Evolutionary conservation across 768 basidiomycete genomes (phyloP).

Genomic region (Psilocybe sp.): DNA sequence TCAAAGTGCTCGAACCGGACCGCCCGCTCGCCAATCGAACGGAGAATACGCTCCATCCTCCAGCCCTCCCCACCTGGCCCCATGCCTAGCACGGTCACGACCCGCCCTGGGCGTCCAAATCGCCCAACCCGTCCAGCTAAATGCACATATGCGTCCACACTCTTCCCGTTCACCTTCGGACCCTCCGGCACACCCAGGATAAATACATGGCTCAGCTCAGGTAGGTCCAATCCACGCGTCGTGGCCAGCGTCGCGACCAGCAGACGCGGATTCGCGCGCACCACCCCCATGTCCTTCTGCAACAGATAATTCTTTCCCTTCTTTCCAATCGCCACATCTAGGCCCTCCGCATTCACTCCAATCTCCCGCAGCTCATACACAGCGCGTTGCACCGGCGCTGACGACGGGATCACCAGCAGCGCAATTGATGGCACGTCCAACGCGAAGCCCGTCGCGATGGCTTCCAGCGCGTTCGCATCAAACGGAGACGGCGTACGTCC

Average conservation of each 20-base stretch:
- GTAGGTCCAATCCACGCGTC: conserved; percentile 72
- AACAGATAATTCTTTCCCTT: conserved; percentile 43
- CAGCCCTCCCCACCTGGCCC: conserved; percentile 19
- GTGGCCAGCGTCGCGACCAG: conserved; percentile 70
- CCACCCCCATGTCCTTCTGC: conserved; percentile 22
- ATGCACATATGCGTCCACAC: conserved; percentile 65
- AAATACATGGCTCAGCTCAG: conserved; percentile 72
- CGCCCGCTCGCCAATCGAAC: conserved; percentile 40
- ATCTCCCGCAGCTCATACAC: conserved; percentile 62
- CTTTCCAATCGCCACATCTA: conserved; percentile 49
- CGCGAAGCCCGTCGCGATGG: conserved; percentile 68
- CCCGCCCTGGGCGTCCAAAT: conserved; percentile 63
- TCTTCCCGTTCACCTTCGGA: conserved; percentile 32
- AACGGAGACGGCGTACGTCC: conserved; percentile 47
- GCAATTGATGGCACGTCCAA: conserved; percentile 68
- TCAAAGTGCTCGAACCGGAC: conserved; percentile 53
- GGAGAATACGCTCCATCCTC: conserved; percentile 45
- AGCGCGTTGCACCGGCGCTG: conserved; percentile 57
- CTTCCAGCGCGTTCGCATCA: conserved; percentile 57
- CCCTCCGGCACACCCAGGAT: conserved; percentile 60
- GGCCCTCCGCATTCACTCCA: conserved; percentile 62
- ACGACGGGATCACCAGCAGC: conserved; percentile 65
- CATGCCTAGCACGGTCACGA: conserved; percentile 57
- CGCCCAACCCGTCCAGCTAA: conserved; percentile 75
- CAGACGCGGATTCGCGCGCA: conserved; percentile 53